Evolutionary conservation across 108 stramenopile species (phyloP), one percentile per base, ranked within the genome.

Genomic region (Nitzschia sp.): DNA sequence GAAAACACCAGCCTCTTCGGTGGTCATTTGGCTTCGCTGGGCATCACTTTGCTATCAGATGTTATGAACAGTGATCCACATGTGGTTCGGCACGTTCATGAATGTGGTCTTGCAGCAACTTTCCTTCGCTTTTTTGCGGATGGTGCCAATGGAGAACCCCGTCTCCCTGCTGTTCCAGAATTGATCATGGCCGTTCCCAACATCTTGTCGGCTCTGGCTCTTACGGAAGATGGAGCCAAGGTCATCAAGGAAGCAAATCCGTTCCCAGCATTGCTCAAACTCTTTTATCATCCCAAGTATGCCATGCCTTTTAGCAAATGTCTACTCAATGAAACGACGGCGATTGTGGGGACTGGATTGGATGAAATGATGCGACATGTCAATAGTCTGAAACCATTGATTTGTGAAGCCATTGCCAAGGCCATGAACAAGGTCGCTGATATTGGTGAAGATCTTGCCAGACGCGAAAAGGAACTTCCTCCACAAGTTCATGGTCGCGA

Each of bases 281-380:
- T 95, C 8, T 92, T 95, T 71, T 76, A 80, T 53, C 80, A 84
- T 58, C 91, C 94, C 8, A 83, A 89, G 70, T 95, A 87, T 73
- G 88, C 88, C 22, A 95, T 95, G 90, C 92, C 94, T 40, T 66
- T 73, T 17, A 89, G 86, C 57, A 73, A 90, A 21, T 95, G 91
- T 67, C 63, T 95, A 51, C 69, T 94, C 70, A 92, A 88, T 57
- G 95, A 95, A 72, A 81, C 95, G 76, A 80, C 93, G 10, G 78
- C 86, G 6, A 85, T 87, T 43, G 80, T 95, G 48, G 96, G 96
- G 12, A 84, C 89, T 6, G 94, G 93, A 17, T 70, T 97, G 24
- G 94, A 95, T 63, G 96, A 97, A 79, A 78, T 95, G 25, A 95
- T 97, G 92, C 86, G 93, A 6, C 94, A 95, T 79, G 90, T 91